These are phyloP conservation scores for Madurella fahalii DNA, from an alignment of 2,329 filamentous ascomycete genomes.

Conservation along the genomic window DNA sequence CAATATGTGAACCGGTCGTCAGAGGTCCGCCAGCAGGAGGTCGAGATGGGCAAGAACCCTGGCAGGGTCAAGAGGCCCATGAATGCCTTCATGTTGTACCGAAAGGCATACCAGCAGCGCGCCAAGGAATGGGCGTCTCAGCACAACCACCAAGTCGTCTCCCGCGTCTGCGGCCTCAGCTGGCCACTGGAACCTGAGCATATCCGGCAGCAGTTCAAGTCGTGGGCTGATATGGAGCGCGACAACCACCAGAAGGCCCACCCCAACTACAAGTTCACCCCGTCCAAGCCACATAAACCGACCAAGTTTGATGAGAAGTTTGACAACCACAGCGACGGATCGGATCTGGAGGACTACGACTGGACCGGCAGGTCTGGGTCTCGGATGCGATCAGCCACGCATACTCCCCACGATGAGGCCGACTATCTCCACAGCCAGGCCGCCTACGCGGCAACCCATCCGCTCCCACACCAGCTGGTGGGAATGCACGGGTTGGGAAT, in stretches of 20 bases:
- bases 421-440: conserved; percentile 29
- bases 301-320: conserved; percentile 35
- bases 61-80: conserved; percentile 87
- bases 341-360: conserved; percentile 45
- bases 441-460: conserved; percentile 16
- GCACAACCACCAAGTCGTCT: conserved; percentile 93
- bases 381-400: conserved; percentile 29
- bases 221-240: conserved; percentile 74
- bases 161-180: conserved; percentile 76
- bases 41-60: conserved; percentile 60
- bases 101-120: conserved; percentile 84
- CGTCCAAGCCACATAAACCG: conserved; percentile 60
- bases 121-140: conserved; percentile 76
- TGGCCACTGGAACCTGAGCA: conserved; percentile 78
- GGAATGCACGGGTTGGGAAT: conserved; percentile 16
- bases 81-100: conserved; percentile 98
- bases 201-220: conserved; percentile 70
- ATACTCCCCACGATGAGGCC: conserved; percentile 31
- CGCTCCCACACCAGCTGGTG: conserved; percentile 11
- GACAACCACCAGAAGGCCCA: conserved; percentile 81
- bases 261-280: conserved; percentile 91
- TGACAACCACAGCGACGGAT: conserved; percentile 37
- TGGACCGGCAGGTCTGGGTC: conserved; percentile 35
- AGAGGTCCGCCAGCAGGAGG: conserved; percentile 64
- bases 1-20: conserved; percentile 69